These are phyloP conservation scores for Platismatia glauca DNA, from an alignment of 495 filamentous ascomycete species.

Conservation along the genomic window DNA sequence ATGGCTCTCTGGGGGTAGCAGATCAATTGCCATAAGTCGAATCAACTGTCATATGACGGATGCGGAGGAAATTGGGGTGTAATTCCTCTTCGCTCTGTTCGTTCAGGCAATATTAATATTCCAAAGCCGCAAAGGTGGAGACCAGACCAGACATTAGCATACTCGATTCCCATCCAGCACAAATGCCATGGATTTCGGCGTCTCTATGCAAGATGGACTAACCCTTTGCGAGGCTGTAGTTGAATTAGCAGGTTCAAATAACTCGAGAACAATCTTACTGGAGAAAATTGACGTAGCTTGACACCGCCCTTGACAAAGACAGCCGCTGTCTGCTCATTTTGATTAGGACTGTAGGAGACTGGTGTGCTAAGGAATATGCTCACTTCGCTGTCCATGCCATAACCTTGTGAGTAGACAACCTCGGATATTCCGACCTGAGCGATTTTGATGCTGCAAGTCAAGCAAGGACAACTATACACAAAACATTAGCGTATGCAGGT, in stretches of 20 bases:
- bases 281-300: constrained; percentile 68
- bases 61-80: background rate
- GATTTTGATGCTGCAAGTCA: constrained; percentile 99
- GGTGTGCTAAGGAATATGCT: constrained; percentile 10
- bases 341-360: background rate
- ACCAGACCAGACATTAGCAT: background rate
- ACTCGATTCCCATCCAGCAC: background rate
- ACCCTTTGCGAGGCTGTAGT: constrained; percentile 39
- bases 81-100: background rate
- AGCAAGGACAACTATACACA: constrained; percentile 63
- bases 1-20: background rate
- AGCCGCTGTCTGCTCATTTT: constrained; percentile 49
- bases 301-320: constrained; percentile 72
- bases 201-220: constrained; percentile 35
- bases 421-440: constrained; percentile 89
- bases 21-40: background rate
- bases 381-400: constrained; percentile 77
- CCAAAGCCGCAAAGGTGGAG: background rate
- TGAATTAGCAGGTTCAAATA: constrained; percentile 15
- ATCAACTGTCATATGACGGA: background rate
- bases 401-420: constrained; percentile 87
- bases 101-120: too few species aligned
- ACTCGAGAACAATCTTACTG: constrained; percentile 41
- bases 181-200: background rate
- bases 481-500: background rate